Evolutionary conservation across 2,329 filamentous ascomycete species (phyloP), one percentile per base, ranked within the genome.

Genomic region (Apiospora hydei): DNA sequence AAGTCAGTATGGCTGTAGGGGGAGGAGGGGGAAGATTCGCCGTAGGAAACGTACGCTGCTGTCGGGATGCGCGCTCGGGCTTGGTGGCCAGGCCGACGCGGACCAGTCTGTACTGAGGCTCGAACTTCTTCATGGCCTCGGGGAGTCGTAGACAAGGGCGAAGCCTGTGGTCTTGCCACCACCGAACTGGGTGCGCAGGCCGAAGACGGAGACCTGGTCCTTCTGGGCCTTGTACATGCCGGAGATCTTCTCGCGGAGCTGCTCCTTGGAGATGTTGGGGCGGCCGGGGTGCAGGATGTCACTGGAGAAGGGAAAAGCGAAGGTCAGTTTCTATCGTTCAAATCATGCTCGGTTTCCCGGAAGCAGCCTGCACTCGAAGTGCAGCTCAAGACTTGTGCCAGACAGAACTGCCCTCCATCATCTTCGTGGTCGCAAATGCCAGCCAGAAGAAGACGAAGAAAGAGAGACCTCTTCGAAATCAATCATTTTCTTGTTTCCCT

Each of bases 51-150:
- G 84, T 95, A 98, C 96, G 95, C 89, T 99, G 96, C 89, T 99
- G 96, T 92, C 96, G 94, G 89, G 92, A 94, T 82, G 96, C 91
- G 90, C 95, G 96, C 93, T 99, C 96, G 86, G 94, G 90, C 94
- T 98, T 98, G 86, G 86, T 90, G 83, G 94, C 96, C 81, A 94
- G 89, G 84, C 96, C 96, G 84, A 98, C 94, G 80, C 96, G 92
- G 86, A 99, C 91, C 81, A 98, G 92, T 87, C 96, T 93, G 93
- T 98, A 98, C 88, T 93, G 93, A 82, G 96, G 96, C 92, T 99
- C 96, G 87, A 98, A 99, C 89, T 98, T 98, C 94, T 98, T 98
- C 92, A 99, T 92, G 82, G 95, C 94, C 91, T 99, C 96, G 84
- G 91, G 79, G 94, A 97, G 88, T 99, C 96, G 92, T 99, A 99